Evolutionary conservation across 768 basidiomycete species (phyloP).

Genomic region (Collybia sp.): DNA sequence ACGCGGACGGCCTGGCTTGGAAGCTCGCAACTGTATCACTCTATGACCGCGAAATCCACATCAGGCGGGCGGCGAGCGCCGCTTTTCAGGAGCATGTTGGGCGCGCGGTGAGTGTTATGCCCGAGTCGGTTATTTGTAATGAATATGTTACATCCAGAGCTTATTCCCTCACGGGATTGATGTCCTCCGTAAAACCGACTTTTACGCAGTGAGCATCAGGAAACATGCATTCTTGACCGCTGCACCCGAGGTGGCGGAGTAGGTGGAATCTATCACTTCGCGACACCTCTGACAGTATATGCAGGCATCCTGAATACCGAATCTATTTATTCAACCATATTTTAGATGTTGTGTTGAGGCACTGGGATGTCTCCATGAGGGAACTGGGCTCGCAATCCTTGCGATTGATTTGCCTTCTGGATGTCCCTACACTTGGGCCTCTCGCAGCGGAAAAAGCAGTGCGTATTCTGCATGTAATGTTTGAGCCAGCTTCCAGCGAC

Average conservation of each 20-base stretch:
- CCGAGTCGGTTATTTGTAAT: neutral
- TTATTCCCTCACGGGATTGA: constrained; percentile 94
- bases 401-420: constrained; percentile 57
- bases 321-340: constrained; percentile 66
- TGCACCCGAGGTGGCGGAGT: constrained; percentile 86
- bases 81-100: constrained; percentile 98
- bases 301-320: constrained; percentile 78
- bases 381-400: constrained; percentile 74
- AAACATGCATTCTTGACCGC: constrained; percentile 82
- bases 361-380: constrained; percentile 87
- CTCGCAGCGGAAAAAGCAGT: constrained; percentile 49
- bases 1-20: constrained; percentile 62
- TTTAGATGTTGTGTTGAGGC: constrained; percentile 67
- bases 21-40: constrained; percentile 74
- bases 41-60: constrained; percentile 92
- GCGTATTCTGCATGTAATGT: constrained; percentile 16
- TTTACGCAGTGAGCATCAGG: constrained; percentile 86
- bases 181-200: constrained; percentile 88
- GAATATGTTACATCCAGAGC: constrained; percentile 43
- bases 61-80: constrained; percentile 93
- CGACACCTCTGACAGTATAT: neutral
- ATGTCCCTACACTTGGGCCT: constrained; percentile 51
- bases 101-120: constrained; percentile 60
- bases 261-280: constrained; percentile 23
- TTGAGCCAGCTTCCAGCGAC: neutral